A percentile compares a stretch with the other conserved stretches of the same genome.
Conservation (phyloP, 257 asterid species). For the Ballota nigra region DNA sequence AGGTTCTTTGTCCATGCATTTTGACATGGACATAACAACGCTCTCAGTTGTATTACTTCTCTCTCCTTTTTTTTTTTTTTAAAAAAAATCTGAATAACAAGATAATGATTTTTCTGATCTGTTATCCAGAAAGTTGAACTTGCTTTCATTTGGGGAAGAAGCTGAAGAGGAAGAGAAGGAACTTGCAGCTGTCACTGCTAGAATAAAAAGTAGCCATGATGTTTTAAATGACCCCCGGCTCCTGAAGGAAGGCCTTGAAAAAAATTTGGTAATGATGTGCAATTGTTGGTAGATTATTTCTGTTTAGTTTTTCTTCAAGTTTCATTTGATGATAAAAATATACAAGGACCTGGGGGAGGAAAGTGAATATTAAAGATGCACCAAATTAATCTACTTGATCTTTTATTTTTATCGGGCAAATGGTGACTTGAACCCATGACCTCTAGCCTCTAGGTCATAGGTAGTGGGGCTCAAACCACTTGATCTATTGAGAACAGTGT, state of each 20-base stretch:
- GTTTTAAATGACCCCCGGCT: constrained; percentile 96
- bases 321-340: constrained; percentile 5
- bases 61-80: background rate
- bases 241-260: constrained; percentile 57
- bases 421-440: no score
- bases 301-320: background rate
- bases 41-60: constrained; percentile 8
- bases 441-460: no score
- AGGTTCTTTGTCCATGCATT: constrained; percentile 33
- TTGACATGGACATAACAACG: background rate
- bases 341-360: constrained; percentile 14
- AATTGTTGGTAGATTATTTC: constrained; percentile 16
- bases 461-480: no score
- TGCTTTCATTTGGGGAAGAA: constrained; percentile 98
- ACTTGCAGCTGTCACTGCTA: constrained; percentile 51
- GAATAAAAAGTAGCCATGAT: constrained; percentile 95
- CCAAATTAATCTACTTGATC: background rate
- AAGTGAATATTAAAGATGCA: background rate
- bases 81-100: background rate
- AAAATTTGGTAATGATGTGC: constrained; percentile 42
- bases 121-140: constrained; percentile 71
- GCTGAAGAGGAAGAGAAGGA: constrained; percentile 98
- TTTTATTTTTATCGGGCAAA: no score
- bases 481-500: constrained; percentile 2
- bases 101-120: constrained; percentile 22